phyloP scores from a whole-genome alignment of 257 asterid genomes.

The Gynochthodes officinalis region DNA sequence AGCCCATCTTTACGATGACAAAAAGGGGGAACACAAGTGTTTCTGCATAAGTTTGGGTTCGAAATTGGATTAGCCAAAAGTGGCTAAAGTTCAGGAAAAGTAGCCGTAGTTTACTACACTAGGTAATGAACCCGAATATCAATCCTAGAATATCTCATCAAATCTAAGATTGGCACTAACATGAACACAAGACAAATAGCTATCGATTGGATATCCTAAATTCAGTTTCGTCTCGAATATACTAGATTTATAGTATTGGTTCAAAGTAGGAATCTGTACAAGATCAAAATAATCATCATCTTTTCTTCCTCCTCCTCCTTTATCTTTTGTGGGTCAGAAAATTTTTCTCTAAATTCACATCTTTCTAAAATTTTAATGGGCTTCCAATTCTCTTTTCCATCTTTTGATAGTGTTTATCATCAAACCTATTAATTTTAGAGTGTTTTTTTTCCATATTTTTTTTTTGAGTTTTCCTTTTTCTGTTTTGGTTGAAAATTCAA shows the following conservation, averaged over 20 bases:
- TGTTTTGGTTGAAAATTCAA: no score
- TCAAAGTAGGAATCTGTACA: no score
- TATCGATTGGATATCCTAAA: neutral
- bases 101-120: neutral
- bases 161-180: no score
- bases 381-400: no score
- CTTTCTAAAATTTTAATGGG: no score
- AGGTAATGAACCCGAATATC: neutral
- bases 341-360: no score
- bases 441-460: no score
- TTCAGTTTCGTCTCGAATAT: neutral
- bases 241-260: neutral
- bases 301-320: neutral
- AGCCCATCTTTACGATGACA: no score
- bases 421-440: no score
- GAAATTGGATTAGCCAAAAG: neutral
- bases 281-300: no score
- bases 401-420: no score
- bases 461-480: neutral
- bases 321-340: neutral
- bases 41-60: neutral
- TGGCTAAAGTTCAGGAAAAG: neutral
- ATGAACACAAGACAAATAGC: no score
- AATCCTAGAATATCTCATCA: neutral
- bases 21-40: neutral